Percentiles rank a stretch among this genome's conserved stretches.
These are phyloP conservation scores for Penicillium paradoxum DNA, from an alignment of 495 filamentous ascomycete genomes.

Conservation along the genomic window DNA sequence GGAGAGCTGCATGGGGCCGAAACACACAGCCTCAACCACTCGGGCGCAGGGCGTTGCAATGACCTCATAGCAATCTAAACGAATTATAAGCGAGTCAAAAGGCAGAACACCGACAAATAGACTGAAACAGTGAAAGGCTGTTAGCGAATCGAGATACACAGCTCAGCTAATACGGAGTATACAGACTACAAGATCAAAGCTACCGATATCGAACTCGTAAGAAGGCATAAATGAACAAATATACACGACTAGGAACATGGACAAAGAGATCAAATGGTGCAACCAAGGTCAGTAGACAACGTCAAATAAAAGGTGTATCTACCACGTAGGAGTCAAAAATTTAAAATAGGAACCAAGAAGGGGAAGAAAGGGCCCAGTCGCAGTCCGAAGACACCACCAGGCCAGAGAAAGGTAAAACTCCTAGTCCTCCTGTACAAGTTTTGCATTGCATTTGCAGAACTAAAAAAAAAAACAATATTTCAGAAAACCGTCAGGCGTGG, in stretches of 20 bases:
- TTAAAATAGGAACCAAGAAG: constrained; percentile 25
- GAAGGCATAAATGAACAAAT: constrained; percentile 28
- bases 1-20: too few relatives aligned
- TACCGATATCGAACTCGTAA: constrained; percentile 8
- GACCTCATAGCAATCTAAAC: too few relatives aligned
- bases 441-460: constrained; percentile 18
- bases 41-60: too few relatives aligned
- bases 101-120: too few relatives aligned
- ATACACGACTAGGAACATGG: constrained; percentile 18
- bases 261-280: constrained; percentile 30
- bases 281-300: constrained; percentile 33
- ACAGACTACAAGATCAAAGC: constrained; percentile 1
- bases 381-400: not conserved
- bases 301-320: constrained; percentile 37
- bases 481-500: constrained; percentile 15
- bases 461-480: constrained; percentile 13
- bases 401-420: constrained; percentile 25
- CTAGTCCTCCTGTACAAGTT: constrained; percentile 34
- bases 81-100: too few relatives aligned
- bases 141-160: not conserved
- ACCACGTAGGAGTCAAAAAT: constrained; percentile 31
- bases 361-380: constrained; percentile 3
- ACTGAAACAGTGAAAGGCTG: too few relatives aligned
- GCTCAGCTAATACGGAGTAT: too few relatives aligned
- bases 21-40: too few relatives aligned